These are phyloP conservation scores for Polytolypa hystricis DNA, from an alignment of 2,329 filamentous ascomycete species.

Conservation along the genomic window DNA sequence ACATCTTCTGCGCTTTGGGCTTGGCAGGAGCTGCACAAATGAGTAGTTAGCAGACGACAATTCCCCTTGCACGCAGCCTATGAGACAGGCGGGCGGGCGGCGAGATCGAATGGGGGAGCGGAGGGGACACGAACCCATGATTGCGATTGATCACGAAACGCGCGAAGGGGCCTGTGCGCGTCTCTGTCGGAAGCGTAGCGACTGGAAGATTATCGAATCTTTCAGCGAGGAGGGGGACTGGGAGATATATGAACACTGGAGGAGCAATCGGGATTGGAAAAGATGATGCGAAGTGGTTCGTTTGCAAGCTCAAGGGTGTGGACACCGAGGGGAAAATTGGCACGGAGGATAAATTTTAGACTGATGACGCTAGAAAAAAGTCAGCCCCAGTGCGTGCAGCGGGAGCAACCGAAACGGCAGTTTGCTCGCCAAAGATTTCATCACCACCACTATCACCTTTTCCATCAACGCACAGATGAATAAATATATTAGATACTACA, in stretches of 20 bases:
- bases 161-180: conserved; percentile 31
- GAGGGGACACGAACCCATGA: conserved; percentile 42
- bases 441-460: too few relatives aligned
- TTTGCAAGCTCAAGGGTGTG: conserved; percentile 4
- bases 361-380: conserved; percentile 14
- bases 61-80: neutral
- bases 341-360: conserved; percentile 14
- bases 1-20: conserved; percentile 93
- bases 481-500: too few relatives aligned
- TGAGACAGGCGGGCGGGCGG: neutral
- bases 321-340: conserved; percentile 9
- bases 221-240: conserved; percentile 13
- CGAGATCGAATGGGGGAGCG: conserved; percentile 1
- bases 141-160: conserved; percentile 40
- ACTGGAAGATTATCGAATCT: conserved; percentile 16
- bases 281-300: conserved; percentile 1
- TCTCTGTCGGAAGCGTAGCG: conserved; percentile 20
- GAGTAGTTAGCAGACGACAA: conserved; percentile 11
- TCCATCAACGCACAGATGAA: too few relatives aligned
- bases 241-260: conserved; percentile 14
- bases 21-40: conserved; percentile 67
- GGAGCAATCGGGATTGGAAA: conserved; percentile 10
- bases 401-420: conserved; percentile 6
- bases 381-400: conserved; percentile 10
- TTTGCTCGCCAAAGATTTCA: too few relatives aligned